Evolutionary conservation across 225 moss, liverwort and hornwort species (phyloP), one percentile per base, ranked within the genome.

Genomic region (Sphagnum contortum): DNA sequence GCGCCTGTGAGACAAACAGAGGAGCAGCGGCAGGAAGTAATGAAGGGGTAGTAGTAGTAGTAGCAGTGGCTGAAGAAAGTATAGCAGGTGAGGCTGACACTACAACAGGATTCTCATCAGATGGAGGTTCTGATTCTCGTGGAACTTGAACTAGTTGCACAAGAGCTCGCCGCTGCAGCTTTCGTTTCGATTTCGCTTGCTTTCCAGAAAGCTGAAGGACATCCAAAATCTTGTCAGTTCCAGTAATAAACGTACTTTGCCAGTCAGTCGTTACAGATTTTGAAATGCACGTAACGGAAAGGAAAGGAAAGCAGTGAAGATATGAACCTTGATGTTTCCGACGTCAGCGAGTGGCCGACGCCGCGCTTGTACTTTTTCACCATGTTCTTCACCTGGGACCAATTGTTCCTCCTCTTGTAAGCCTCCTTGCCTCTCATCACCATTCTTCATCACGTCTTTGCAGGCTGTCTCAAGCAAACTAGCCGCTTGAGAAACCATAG

Each of bases 391-490:
- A 68, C 84, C 81, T 64, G 75, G 78, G 58, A 75, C 81, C 29
- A 80, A 48, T 61, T 84, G 77, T 64, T 80, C 89, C 71, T 70
- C 74, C 29, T 73, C 62, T 47, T 62, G 29, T 29, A 29, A 29
- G 29, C 29, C 29, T 29, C 29, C 29, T 29, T 29, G 29, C 29
- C 29, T 29, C 29, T 29, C 29, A 29, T 29, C 29, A 29, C 29
- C 29, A 29, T 29, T 29, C 29, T 1, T 29, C 29, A 29, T 29
- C 29, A 29, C 85, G 55, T 90, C 90, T 66, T 77, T 80, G 88
- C 85, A 98, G 6, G 92, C 96, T 63, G 71, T 83, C 47, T 90
- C 87, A 4, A 98, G 81, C 55, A 98, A 73, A 9, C 90, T 79
- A 49, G 90, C 92, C 59, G 90, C 92, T 69, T 91, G 83, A 9